These are phyloP conservation scores for Pseudoneurospora amorphoporcata DNA, from an alignment of 495 filamentous ascomycete species.

Conservation along the genomic window DNA sequence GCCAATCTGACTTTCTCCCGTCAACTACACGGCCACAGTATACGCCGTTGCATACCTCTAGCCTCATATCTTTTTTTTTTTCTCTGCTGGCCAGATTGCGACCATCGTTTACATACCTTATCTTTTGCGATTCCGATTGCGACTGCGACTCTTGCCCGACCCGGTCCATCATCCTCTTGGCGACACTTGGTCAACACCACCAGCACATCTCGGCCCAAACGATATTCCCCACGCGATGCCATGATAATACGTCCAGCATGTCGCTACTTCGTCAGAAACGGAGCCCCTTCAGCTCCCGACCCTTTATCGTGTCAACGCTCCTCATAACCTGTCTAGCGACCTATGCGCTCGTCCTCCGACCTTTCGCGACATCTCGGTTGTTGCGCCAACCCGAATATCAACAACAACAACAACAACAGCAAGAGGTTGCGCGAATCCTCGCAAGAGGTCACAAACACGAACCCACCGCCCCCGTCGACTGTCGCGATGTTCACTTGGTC, in stretches of 20 bases:
- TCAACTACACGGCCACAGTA: background rate
- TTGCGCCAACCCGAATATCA: constrained; percentile 5
- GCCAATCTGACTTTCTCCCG: background rate
- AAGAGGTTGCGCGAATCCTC: background rate
- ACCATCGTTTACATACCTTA: background rate
- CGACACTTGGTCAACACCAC: background rate
- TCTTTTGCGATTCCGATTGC: background rate
- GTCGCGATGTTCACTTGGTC: constrained; percentile 67
- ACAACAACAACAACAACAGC: background rate
- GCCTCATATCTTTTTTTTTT: background rate
- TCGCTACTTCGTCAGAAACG: constrained; percentile 5
- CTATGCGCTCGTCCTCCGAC: constrained; percentile 17
- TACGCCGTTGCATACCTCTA: background rate
- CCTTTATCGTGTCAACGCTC: constrained; percentile 26
- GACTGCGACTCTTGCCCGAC: background rate
- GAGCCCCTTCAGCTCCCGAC: constrained; percentile 24
- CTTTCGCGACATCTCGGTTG: background rate
- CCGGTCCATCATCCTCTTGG: background rate
- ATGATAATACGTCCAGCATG: constrained; percentile 13
- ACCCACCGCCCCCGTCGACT: constrained; percentile 39
- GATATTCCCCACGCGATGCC: background rate
- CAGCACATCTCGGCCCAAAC: background rate
- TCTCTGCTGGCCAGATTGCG: background rate
- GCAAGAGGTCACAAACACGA: constrained; percentile 4
- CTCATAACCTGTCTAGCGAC: constrained; percentile 28